Evolutionary conservation across 768 basidiomycete species (phyloP), one percentile per base, ranked within the genome.

Genomic region (Rhizopogon vesiculosus): DNA sequence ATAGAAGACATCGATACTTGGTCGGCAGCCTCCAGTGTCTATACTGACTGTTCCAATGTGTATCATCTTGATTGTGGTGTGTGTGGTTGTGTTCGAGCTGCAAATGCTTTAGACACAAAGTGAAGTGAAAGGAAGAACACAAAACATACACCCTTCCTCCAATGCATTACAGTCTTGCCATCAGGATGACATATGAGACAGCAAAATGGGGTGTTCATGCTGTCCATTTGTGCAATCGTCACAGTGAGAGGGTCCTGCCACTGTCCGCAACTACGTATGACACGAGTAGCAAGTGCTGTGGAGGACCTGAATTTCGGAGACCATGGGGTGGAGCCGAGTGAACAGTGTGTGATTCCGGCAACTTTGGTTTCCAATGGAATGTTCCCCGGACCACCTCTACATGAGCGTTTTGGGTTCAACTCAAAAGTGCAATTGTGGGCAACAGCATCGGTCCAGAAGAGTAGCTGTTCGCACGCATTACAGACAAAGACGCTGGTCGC

Each of bases 401-500:
- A 16, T 38, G 35, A 12, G 19, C 35, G 19, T 16, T 16, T 49
- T 25, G 38, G 22, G 39, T 33, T 33, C 31, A 49, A 35, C 15
- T 49, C 48, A 16, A 49, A 22, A 22, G 5, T 25, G 48, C 48
- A 49, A 35, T 38, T 49, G 22, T 49, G 48, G 15, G 48, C 48
- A 49, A 49, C 48, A 38, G 48, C 48, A 39, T 49, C 48, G 3
- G 16, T 38, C 48, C 48, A 49, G 22, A 49, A 49, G 33, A 49
- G 39, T 19, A 49, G 62, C 12, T 51, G 51, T 19, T 45, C 53
- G 28, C 59, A 51, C 45, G 52, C 29, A 7, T 52, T 62, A 29
- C 68, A 69, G 3, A 52, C 53, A 38, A 69, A 69, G 41, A 69
- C 53, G 33, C 68, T 70, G 1, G 66, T 57, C 25, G 69, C 66